phyloP scores from a whole-genome alignment of 1,139 yeast genomes.

The Candida tunisiensis region DNA sequence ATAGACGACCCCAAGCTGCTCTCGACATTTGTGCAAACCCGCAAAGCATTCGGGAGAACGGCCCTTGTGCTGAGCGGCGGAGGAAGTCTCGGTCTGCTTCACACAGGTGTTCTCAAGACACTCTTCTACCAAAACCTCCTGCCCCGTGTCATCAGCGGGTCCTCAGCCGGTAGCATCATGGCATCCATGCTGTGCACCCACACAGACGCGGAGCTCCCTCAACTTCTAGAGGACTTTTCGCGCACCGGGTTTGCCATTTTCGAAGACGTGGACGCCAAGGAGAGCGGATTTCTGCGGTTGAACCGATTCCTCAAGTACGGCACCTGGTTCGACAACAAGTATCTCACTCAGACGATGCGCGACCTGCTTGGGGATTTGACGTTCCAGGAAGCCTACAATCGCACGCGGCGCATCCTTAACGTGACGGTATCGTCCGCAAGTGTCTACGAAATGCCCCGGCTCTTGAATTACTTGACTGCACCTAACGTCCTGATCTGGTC shows the following conservation, averaged over 20 bases:
- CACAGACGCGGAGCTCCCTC: conserved; percentile 53
- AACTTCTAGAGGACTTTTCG: conserved; percentile 19
- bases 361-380: conserved; percentile 81
- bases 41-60: conserved; percentile 85
- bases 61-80: conserved; percentile 93
- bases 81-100: conserved; percentile 83
- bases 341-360: conserved; percentile 56
- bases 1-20: conserved; percentile 53
- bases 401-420: conserved; percentile 70
- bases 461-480: conserved; percentile 80
- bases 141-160: conserved; percentile 87
- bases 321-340: conserved; percentile 70
- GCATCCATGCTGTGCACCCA: conserved; percentile 80
- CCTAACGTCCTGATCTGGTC: conserved; percentile 91
- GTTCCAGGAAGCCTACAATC: conserved; percentile 82
- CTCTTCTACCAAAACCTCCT: conserved; percentile 55
- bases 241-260: conserved; percentile 63
- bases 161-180: conserved; percentile 91
- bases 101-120: conserved; percentile 79
- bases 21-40: conserved; percentile 70
- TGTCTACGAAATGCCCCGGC: conserved; percentile 26
- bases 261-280: conserved; percentile 32
- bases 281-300: conserved; percentile 31
- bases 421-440: conserved; percentile 78
- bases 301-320: conserved; percentile 63